phyloP scores from a whole-genome alignment of 257 asterid species.

The Solanum phureja region DNA sequence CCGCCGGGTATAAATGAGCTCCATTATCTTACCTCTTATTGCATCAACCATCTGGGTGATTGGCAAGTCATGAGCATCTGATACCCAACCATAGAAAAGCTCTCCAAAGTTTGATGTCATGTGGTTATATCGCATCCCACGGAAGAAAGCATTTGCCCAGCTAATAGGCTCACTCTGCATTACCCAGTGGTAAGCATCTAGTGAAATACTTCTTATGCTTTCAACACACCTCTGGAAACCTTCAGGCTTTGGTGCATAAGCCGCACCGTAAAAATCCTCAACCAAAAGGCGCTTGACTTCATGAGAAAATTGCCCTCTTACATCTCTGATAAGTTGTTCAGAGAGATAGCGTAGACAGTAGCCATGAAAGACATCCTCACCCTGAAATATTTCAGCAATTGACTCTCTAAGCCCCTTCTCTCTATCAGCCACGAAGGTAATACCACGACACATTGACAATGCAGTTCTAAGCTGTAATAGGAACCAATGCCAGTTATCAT shows the following conservation, averaged over 20 bases:
- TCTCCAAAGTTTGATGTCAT: constrained; percentile 77
- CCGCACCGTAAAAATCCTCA: constrained; percentile 68
- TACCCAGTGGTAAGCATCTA: constrained; percentile 78
- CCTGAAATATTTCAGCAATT: constrained; percentile 53
- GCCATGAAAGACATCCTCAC: constrained; percentile 68
- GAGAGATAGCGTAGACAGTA: constrained; percentile 74
- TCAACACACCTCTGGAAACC: constrained; percentile 63
- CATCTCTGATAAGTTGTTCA: constrained; percentile 72
- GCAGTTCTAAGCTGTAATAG: constrained; percentile 70
- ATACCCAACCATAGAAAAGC: constrained; percentile 72
- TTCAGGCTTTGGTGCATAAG: constrained; percentile 56
- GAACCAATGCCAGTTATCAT: constrained; percentile 93
- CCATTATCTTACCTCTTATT: constrained; percentile 59
- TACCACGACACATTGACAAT: constrained; percentile 41
- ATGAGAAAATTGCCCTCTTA: constrained; percentile 73
- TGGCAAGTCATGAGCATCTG: constrained; percentile 89
- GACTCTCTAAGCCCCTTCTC: constrained; percentile 83
- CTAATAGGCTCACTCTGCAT: constrained; percentile 82
- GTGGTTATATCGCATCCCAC: constrained; percentile 75
- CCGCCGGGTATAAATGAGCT: constrained; percentile 47
- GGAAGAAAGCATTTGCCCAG: constrained; percentile 86
- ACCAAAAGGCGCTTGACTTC: constrained; percentile 82
- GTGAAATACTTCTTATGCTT: constrained; percentile 65
- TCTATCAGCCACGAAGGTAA: constrained; percentile 79
- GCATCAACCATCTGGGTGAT: constrained; percentile 92